phyloP scores from a whole-genome alignment of 2,329 filamentous ascomycete genomes.

The Penicillium sp. region DNA sequence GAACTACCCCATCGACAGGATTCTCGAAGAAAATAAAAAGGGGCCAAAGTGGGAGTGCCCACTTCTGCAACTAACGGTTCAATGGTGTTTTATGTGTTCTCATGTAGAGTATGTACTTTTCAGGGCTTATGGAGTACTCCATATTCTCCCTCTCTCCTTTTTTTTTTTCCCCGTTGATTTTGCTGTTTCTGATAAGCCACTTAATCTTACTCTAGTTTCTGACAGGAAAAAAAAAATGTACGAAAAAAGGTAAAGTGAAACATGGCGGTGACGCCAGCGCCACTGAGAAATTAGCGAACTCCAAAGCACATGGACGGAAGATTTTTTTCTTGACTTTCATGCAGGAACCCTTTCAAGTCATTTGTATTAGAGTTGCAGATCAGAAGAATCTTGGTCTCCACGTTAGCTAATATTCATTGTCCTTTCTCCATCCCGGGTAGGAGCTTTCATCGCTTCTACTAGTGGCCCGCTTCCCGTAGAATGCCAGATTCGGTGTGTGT shows the following conservation, averaged over 20 bases:
- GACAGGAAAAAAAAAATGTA: neutral
- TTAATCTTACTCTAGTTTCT: slow-evolving; percentile 4
- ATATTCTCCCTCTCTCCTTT: neutral
- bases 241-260: slow-evolving; percentile 21
- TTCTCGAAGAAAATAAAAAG: neutral
- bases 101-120: too few species aligned
- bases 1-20: slow-evolving; percentile 1
- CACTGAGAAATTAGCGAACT: slow-evolving; percentile 10
- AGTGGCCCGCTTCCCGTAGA: slow-evolving; percentile 5
- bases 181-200: neutral
- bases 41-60: neutral
- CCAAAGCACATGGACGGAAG: neutral
- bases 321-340: slow-evolving; percentile 8
- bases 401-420: slow-evolving; percentile 15
- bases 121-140: neutral
- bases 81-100: neutral
- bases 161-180: neutral
- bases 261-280: slow-evolving; percentile 21
- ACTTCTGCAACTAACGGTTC: slow-evolving; percentile 4
- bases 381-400: slow-evolving; percentile 15
- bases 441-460: neutral
- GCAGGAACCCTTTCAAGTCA: slow-evolving; percentile 14
- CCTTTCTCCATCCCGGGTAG: neutral
- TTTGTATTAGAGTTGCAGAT: slow-evolving; percentile 23
- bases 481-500: neutral